Evolutionary conservation across 1,284 basidiomycete species (phyloP).

Genomic region (Phlebopus sp.): DNA sequence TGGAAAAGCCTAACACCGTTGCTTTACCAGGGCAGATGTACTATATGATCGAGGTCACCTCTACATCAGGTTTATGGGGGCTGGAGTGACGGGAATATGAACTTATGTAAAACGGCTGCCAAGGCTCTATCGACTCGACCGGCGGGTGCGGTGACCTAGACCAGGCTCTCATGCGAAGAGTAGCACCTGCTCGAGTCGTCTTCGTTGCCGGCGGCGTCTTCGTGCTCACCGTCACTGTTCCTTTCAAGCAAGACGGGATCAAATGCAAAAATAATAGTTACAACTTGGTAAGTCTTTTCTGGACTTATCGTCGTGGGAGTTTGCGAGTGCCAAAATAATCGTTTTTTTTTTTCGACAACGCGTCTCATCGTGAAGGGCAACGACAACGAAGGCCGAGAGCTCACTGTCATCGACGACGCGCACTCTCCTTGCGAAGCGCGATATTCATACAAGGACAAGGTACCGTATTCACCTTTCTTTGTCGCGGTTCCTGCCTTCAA

Average conservation of each 20-base stretch:
- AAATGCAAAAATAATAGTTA: too few relatives aligned
- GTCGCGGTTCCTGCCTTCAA: background rate
- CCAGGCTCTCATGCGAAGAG: background rate
- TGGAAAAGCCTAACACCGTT: too few relatives aligned
- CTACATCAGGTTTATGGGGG: too few relatives aligned
- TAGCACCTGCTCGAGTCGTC: background rate
- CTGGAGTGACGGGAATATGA: too few relatives aligned
- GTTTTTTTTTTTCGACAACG: conserved; percentile 13
- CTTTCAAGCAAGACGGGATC: too few relatives aligned
- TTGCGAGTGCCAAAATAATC: conserved; percentile 9
- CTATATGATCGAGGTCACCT: too few relatives aligned
- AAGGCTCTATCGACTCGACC: background rate
- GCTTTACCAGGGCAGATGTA: too few relatives aligned
- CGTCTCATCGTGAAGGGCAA: conserved; percentile 27
- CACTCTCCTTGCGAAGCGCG: conserved; percentile 1
- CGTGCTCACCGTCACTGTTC: background rate
- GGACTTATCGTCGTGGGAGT: conserved; percentile 21
- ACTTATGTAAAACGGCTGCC: background rate
- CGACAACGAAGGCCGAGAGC: conserved; percentile 7
- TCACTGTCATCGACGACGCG: conserved; percentile 6
- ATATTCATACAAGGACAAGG: conserved; percentile 1
- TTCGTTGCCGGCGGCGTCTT: background rate
- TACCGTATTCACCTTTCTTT: background rate
- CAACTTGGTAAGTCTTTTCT: conserved; percentile 4
- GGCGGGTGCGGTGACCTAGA: background rate